Base-by-base conservation (phyloP, 495 filamentous ascomycete species). In the Parathielavia appendiculata region DNA sequence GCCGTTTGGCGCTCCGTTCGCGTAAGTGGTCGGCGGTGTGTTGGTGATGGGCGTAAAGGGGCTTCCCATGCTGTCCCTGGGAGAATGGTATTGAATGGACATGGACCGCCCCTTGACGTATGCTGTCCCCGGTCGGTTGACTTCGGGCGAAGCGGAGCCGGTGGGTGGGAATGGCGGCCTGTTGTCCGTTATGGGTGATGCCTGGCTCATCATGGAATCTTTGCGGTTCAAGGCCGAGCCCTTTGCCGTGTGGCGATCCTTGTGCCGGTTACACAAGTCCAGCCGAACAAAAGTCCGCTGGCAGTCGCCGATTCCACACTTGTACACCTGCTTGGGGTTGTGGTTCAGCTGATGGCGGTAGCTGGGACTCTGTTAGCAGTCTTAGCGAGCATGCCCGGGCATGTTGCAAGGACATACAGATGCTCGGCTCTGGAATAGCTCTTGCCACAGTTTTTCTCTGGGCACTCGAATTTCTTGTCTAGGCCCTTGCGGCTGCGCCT, bases 361-460 rank as follows among this genome's bases (percentile, higher is more conserved):
- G 35, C 80, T 83, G 46, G 47, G 38, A 20, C 39, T 35, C 51
- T 23, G 59, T 67, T 57, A 66, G 70, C 60, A 70, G 53, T 58
- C 47, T 30, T 26, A 6, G n/a, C n/a, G 49, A 38, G 9, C 10
- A 51, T 17, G 16, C 17, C 19, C 14, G 12, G 20, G 32, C 26
- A n/a, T 40, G 10, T 32, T 22, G 17, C 51, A 20, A 38, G 7
- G 39, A 51, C 79, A 72, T 72, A 96, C 71, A 98, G 80, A 76
- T 98, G 93, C 73, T 98, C 93, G 22, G 92, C 92, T 63, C 93
- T 84, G 22, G 92, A 97, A 73, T 98, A 98, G 68, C 87, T 92
- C 79, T 96, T 98, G 23, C 90, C 91, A 62, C 93, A 98, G 30
- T 86, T 90, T 62, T 91, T 86, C 49, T 89, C 85, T 12, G 87